Base-by-base conservation (phyloP, 805 yeast genomes). In the Candida rishiriensis region DNA sequence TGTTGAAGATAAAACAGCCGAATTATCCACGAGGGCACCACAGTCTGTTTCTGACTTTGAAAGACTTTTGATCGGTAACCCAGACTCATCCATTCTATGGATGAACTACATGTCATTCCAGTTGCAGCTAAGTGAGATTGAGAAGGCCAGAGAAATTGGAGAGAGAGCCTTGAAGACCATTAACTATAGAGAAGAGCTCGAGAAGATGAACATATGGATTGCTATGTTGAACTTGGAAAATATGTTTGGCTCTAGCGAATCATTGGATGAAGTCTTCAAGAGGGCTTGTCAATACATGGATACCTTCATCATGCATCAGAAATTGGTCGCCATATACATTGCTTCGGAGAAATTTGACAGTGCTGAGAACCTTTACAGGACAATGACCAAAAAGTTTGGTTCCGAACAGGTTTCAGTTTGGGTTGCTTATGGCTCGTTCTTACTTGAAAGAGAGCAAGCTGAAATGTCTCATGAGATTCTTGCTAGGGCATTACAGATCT, bases 91-190 rank as follows among this genome's bases (percentile, higher is more conserved):
- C 1, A 78, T 90, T 31, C 67, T 88, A 45, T 93, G 99, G 99
- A 91, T 93, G 87, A 88, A 90, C 68, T 93, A 86, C 68, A 93
- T 93, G 97, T 90, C 98, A 3, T 93, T 91, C 84, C 96, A 90
- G 66, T 74, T 93, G 51, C 97, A 90, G 65, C 73, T 91, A 50
- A 86, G 96, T 70, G 99, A 93, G 65, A 71, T 89, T 47, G 97
- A 91, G 33, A 88, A 87, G 66, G 97, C 97, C 10, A 81, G 99
- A 56, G 96, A 88, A 63, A 80, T 93, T 55, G 97, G 88, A 37
- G 86, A 84, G 56, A 79, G 99, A 50, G 99, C 98, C 2, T 75
- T 93, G 60, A 87, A 87, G 69, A 83, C 93, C 6, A 95, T 93
- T 54, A 81, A 79, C 56, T 88, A 82, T 68, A 79, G 97, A 58